phyloP scores from a whole-genome alignment of 306 rosid genomes.

The Gastrolobium villosum region DNA sequence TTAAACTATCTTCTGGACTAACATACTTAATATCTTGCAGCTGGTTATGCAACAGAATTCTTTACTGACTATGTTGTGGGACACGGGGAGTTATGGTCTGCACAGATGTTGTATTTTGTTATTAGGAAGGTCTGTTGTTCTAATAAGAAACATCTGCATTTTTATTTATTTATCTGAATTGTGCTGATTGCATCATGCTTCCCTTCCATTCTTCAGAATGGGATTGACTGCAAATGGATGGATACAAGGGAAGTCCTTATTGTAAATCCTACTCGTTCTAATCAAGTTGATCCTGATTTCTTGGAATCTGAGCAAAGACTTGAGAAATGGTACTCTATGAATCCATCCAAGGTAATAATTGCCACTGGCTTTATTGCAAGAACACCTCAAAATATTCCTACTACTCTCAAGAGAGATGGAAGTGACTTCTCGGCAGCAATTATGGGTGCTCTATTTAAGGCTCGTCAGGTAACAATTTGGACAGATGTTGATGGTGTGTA shows the following conservation, averaged over 20 bases:
- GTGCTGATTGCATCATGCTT: constrained; percentile 37
- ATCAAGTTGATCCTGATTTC: constrained; percentile 90
- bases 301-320: constrained; percentile 66
- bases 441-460: constrained; percentile 75
- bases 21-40: constrained; percentile 61
- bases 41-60: constrained; percentile 96
- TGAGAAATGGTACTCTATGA: constrained; percentile 73
- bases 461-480: constrained; percentile 85
- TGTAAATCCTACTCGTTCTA: constrained; percentile 77
- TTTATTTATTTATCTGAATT: constrained; percentile 33
- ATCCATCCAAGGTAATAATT: constrained; percentile 68
- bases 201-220: constrained; percentile 61
- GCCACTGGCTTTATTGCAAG: constrained; percentile 97
- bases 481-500: constrained; percentile 91
- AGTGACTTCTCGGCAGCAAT: constrained; percentile 93
- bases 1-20: constrained; percentile 33
- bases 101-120: constrained; percentile 73
- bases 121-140: constrained; percentile 68
- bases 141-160: neutral
- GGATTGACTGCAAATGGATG: constrained; percentile 87
- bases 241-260: constrained; percentile 94
- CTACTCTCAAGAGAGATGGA: constrained; percentile 94
- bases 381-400: constrained; percentile 81
- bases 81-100: constrained; percentile 95
- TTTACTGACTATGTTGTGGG: constrained; percentile 94